Evolutionary conservation across 1,139 yeast genomes (phyloP).

Genomic region (Geotrichum aggregatum): DNA sequence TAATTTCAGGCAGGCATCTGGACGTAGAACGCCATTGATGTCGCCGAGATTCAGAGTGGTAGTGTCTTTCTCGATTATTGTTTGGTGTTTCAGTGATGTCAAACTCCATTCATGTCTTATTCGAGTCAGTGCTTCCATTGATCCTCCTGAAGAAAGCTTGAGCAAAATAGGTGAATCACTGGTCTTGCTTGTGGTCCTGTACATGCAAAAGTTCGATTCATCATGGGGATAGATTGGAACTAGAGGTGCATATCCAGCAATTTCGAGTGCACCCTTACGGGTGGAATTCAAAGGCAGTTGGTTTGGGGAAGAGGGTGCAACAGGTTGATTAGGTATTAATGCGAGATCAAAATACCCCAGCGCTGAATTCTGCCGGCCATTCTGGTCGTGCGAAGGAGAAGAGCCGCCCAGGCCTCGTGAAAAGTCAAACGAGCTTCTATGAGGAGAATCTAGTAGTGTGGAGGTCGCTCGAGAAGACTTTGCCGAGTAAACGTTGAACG

Average conservation of each 20-base stretch:
- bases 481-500: no score
- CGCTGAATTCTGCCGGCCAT: not conserved
- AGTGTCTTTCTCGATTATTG: slow-evolving; percentile 6
- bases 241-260: slow-evolving; percentile 28
- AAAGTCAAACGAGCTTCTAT: no score
- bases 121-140: slow-evolving; percentile 31
- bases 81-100: slow-evolving; percentile 12
- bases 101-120: slow-evolving; percentile 34
- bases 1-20: slow-evolving; percentile 26
- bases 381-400: not conserved
- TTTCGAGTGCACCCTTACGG: slow-evolving; percentile 11
- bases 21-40: slow-evolving; percentile 29
- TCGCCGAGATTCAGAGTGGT: slow-evolving; percentile 20
- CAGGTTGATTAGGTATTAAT: not conserved
- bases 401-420: not conserved
- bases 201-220: slow-evolving; percentile 30
- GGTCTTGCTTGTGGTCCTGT: slow-evolving; percentile 24
- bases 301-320: not conserved
- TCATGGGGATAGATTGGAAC: slow-evolving; percentile 30
- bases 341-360: not conserved
- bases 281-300: not conserved
- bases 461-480: no score
- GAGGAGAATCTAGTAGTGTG: no score
- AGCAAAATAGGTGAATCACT: slow-evolving; percentile 28
- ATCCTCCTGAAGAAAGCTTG: slow-evolving; percentile 29